Evolutionary conservation across 2,329 filamentous ascomycete species (phyloP).

Genomic region (Apiospora marii): DNA sequence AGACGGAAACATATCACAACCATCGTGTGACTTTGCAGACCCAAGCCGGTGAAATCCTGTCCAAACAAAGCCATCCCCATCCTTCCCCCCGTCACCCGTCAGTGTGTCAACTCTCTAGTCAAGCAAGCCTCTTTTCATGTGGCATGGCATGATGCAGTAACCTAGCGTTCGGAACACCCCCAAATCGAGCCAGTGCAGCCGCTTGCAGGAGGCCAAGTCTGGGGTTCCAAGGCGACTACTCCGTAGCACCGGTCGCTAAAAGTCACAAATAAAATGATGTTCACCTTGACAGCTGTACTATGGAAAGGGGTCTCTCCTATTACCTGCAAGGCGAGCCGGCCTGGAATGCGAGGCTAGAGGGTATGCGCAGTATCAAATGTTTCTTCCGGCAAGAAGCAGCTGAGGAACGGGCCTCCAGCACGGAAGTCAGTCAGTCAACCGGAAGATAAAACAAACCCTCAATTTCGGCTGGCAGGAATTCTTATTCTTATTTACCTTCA

Average conservation of each 20-base stretch:
- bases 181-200: constrained; percentile 18
- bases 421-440: background rate
- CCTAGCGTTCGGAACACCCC: constrained; percentile 12
- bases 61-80: background rate
- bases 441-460: background rate
- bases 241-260: background rate
- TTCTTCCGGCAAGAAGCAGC: background rate
- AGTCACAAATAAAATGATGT: constrained; percentile 4
- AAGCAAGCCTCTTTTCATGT: background rate
- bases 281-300: background rate
- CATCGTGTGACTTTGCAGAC: background rate
- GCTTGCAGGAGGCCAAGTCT: constrained; percentile 12
- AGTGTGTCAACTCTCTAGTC: constrained; percentile 12
- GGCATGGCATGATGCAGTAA: constrained; percentile 16
- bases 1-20: background rate
- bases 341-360: background rate
- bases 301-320: background rate
- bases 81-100: background rate
- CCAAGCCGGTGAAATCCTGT: background rate
- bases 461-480: background rate
- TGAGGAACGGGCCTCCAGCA: background rate
- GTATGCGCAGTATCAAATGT: background rate
- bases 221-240: background rate
- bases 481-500: background rate
- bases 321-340: constrained; percentile 9